A percentile compares a stretch with the other conserved stretches of the same genome.
Conservation (phyloP, 305 asterid species). For the Rubia balearica region DNA sequence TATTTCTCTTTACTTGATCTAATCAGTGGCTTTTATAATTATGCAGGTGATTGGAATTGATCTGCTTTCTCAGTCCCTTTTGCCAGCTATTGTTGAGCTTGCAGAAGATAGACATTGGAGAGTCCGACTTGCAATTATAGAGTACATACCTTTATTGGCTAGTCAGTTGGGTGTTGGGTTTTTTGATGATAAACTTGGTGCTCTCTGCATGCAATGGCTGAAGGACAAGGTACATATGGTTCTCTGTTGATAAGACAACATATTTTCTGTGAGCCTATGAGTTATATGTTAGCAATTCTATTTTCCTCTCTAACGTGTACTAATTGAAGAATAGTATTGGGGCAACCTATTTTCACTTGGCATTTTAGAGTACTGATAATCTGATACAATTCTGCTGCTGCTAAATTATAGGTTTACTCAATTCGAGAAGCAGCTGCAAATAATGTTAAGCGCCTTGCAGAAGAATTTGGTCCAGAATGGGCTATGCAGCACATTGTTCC, state of each 20-base stretch:
- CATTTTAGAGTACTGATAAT: not conserved
- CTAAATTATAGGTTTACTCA: constrained; percentile 33
- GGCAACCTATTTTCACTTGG: not conserved
- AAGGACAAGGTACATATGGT: constrained; percentile 59
- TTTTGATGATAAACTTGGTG: constrained; percentile 84
- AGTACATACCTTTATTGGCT: constrained; percentile 83
- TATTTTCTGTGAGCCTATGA: not conserved
- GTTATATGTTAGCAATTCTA: too few species aligned
- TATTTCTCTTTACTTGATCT: not conserved
- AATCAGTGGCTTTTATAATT: not conserved
- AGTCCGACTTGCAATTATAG: constrained; percentile 83
- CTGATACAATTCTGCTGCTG: not conserved
- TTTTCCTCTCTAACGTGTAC: not conserved
- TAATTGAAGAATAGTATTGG: not conserved
- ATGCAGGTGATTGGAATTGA: constrained; percentile 82
- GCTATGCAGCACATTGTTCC: constrained; percentile 44
- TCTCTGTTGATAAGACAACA: not conserved
- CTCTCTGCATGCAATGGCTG: constrained; percentile 91
- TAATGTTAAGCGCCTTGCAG: constrained; percentile 45
- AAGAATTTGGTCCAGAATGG: constrained; percentile 48
- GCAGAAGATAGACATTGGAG: constrained; percentile 97
- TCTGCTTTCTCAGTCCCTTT: constrained; percentile 69
- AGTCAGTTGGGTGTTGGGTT: constrained; percentile 87
- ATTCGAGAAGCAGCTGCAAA: constrained; percentile 45
- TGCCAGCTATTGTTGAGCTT: constrained; percentile 87